Percentiles rank a stretch among this genome's conserved stretches.
Evolutionary conservation across 2,329 filamentous ascomycete genomes (phyloP).

Genomic region (Arthrobotrys musiformis): DNA sequence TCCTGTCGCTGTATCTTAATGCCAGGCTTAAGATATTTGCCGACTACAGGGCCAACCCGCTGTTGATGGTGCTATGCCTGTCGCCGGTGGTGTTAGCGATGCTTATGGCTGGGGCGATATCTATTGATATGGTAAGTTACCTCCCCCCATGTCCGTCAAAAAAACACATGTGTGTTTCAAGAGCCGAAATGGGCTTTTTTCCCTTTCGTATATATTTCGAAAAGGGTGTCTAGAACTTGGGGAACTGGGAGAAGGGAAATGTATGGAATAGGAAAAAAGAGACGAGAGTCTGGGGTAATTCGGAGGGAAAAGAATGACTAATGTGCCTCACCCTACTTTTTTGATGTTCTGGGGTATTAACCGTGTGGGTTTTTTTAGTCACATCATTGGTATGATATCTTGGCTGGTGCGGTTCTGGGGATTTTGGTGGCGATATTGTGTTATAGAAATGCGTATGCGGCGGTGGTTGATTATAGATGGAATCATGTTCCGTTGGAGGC

Average conservation of each 20-base stretch:
- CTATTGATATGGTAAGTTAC: conserved; percentile 44
- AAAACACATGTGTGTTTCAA: conserved; percentile 31
- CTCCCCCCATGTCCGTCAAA: conserved; percentile 35
- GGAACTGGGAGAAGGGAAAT: conserved; percentile 1
- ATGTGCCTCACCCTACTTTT: conserved; percentile 19
- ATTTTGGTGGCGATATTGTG: conserved; percentile 33
- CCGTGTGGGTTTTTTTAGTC: conserved; percentile 43
- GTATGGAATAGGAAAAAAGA: conserved; percentile 23
- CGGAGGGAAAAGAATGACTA: conserved; percentile 12
- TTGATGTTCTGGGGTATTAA: no score
- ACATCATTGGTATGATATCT: conserved; percentile 35
- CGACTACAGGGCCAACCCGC: conserved; percentile 31
- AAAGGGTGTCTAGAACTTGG: conserved; percentile 4
- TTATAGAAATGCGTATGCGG: conserved; percentile 31
- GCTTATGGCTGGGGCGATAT: conserved; percentile 31
- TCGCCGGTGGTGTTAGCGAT: conserved; percentile 7
- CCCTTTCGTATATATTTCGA: conserved; percentile 35
- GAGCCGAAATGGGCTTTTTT: conserved; percentile 40
- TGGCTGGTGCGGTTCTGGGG: conserved; percentile 35
- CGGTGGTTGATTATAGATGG: conserved; percentile 13
- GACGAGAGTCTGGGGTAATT: conserved; percentile 22
- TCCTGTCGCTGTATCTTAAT: conserved; percentile 30
- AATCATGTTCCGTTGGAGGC: conserved; percentile 32
- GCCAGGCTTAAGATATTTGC: conserved; percentile 37
- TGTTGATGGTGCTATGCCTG: conserved; percentile 32